A percentile compares a stretch with the other conserved stretches of the same genome.
Conservation (phyloP, 345 rosid genomes). For the Punica granatum region DNA sequence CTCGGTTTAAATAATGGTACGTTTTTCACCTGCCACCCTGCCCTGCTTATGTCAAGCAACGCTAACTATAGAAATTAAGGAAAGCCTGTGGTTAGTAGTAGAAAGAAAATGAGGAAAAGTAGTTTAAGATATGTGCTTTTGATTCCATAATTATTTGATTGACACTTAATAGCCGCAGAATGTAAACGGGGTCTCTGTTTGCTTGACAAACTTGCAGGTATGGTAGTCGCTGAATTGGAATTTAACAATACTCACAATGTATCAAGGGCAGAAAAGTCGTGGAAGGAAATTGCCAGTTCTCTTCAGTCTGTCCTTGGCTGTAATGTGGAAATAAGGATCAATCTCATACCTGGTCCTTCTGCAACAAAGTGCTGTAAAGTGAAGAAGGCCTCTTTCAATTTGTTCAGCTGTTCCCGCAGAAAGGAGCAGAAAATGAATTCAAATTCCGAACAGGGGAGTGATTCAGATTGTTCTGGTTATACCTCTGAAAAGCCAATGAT, state of each 20-base stretch:
- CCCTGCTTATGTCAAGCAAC: not conserved
- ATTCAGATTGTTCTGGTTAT: constrained; percentile 36
- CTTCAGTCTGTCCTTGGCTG: constrained; percentile 72
- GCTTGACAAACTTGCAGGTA: constrained; percentile 27
- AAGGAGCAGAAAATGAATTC: constrained; percentile 37
- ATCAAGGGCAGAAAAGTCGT: constrained; percentile 79
- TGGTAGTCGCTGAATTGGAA: constrained; percentile 74
- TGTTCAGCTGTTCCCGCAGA: constrained; percentile 74
- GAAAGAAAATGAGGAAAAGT: not conserved
- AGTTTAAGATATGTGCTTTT: not conserved
- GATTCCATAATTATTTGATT: not conserved
- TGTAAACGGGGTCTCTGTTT: not conserved
- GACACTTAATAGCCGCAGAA: not conserved
- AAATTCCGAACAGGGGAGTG: constrained; percentile 27
- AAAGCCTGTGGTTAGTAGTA: not conserved
- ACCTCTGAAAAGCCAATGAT: constrained; percentile 40
- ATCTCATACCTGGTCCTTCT: constrained; percentile 42
- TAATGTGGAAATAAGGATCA: constrained; percentile 81
- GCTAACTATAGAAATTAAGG: not conserved
- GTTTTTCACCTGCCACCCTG: not conserved
- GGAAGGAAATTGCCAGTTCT: constrained; percentile 84
- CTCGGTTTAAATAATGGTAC: constrained; percentile 64
- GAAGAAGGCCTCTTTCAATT: constrained; percentile 47
- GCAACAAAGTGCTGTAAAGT: constrained; percentile 39
- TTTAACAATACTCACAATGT: constrained; percentile 50